These are phyloP conservation scores for Geosmithia putterillii DNA, from an alignment of 2,329 filamentous ascomycete genomes.

Conservation along the genomic window DNA sequence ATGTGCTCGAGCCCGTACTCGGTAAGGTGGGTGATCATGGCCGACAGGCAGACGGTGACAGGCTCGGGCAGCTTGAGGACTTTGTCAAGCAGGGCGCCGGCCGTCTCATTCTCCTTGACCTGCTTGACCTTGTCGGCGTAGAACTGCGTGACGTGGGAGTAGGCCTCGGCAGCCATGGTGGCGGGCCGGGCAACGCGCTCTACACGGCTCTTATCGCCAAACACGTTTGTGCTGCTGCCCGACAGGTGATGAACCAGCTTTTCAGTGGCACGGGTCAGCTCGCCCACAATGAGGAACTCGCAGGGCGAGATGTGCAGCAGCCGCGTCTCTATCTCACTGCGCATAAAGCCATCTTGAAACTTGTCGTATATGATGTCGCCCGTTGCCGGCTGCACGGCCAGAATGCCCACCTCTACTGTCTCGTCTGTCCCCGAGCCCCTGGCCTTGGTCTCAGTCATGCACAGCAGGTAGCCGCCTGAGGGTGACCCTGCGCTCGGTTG, in stretches of 20 bases:
- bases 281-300: constrained; percentile 86
- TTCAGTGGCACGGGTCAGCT: constrained; percentile 80
- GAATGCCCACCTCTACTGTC: constrained; percentile 79
- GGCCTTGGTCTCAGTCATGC: constrained; percentile 75
- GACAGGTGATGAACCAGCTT: constrained; percentile 87
- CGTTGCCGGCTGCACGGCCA: constrained; percentile 90
- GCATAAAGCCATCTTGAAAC: constrained; percentile 97
- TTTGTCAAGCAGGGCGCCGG: constrained; percentile 64
- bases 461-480: constrained; percentile 78
- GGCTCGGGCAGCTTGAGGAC: constrained; percentile 75
- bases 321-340: constrained; percentile 90
- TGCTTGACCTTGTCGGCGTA: constrained; percentile 77
- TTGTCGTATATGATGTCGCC: constrained; percentile 93
- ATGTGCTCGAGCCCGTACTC: constrained; percentile 93
- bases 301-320: constrained; percentile 90
- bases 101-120: constrained; percentile 38
- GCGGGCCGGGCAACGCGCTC: constrained; percentile 67
- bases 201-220: constrained; percentile 79
- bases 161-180: constrained; percentile 72
- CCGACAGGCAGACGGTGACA: constrained; percentile 83
- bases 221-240: constrained; percentile 79
- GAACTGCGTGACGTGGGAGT: constrained; percentile 83
- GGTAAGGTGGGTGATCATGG: constrained; percentile 87
- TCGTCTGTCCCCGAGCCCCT: constrained; percentile 79
- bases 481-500: constrained; percentile 32